These are phyloP conservation scores for Clonostachys rosea DNA, from an alignment of 2,329 filamentous ascomycete species.

Conservation along the genomic window DNA sequence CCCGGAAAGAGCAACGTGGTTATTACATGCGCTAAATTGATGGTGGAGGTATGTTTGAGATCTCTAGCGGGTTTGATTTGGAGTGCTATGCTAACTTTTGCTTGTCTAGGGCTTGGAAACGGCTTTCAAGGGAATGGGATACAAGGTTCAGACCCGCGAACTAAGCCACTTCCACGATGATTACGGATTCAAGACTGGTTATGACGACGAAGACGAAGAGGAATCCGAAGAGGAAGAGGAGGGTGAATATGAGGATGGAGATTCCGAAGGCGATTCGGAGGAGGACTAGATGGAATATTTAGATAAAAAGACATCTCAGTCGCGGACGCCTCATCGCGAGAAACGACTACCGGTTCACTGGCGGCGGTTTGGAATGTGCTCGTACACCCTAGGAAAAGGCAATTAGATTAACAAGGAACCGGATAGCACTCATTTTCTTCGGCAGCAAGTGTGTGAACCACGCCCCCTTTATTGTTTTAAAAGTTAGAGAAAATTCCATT, in stretches of 20 bases:
- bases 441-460: no score
- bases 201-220: conserved; percentile 49
- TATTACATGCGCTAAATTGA: conserved; percentile 79
- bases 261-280: conserved; percentile 21
- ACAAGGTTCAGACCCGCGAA: conserved; percentile 69
- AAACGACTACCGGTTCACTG: no score
- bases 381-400: neutral
- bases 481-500: no score
- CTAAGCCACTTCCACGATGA: conserved; percentile 83
- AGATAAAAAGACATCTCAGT: conserved; percentile 1
- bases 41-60: conserved; percentile 63
- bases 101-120: conserved; percentile 62
- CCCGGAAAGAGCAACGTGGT: conserved; percentile 79
- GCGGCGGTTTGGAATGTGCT: no score
- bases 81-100: neutral
- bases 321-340: no score
- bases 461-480: no score
- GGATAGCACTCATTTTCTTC: no score
- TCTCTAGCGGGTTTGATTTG: neutral
- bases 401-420: neutral
- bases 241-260: conserved; percentile 10
- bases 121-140: conserved; percentile 71
- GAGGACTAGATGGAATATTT: conserved; percentile 13
- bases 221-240: conserved; percentile 31
- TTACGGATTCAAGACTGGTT: conserved; percentile 73